Base-by-base conservation (phyloP, 768 basidiomycete genomes). In the Podaxis carcinomalis region DNA sequence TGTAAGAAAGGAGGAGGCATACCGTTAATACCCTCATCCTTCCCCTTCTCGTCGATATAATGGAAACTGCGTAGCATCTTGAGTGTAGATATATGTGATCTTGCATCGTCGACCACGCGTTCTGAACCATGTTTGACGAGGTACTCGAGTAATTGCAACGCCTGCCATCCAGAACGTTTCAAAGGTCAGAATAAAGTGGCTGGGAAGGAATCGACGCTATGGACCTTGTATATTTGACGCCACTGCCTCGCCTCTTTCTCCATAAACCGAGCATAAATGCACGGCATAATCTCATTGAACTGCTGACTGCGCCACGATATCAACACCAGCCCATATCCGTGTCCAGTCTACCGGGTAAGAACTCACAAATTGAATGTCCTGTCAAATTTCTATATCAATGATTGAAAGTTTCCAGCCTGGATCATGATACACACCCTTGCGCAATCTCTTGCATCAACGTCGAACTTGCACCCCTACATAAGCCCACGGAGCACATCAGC, bases 261-360 rank as follows among this genome's bases (percentile, higher is more conserved):
- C 88, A 95, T 96, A 73, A 96, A 97, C 27, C 93, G 85, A 7
- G 87, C 82, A 73, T 97, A 98, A 66, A 98, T 97, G 69, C 86
- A 87, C 3, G 97, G 96, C 95, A 99, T 98, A 70, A 98, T 94
- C 78, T 99, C 96, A 74, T 98, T 99, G 76, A 99, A 99, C 64
- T 95, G 86, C 81, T 95, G 93, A 76, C 95, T 97, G 70, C 2
- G 42, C 16, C 35, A 51, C 19, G 56, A 57, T 65, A 39, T 37
- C 35, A 54, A 40, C 19, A 13, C 25, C 28, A 27, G 3, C n/a
- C 37, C 3, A 5, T 0, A 21, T 21, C 36, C 39, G 53, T 9
- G 6, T 27, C 21, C 2, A 13, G 9, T 39, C 37, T 47, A 60
- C 16, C 44, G 53, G 32, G 11, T 14, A 13, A 23, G 23, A 6